phyloP scores from a whole-genome alignment of 2,329 filamentous ascomycete species.

The Aspergillus spinulosporus region DNA sequence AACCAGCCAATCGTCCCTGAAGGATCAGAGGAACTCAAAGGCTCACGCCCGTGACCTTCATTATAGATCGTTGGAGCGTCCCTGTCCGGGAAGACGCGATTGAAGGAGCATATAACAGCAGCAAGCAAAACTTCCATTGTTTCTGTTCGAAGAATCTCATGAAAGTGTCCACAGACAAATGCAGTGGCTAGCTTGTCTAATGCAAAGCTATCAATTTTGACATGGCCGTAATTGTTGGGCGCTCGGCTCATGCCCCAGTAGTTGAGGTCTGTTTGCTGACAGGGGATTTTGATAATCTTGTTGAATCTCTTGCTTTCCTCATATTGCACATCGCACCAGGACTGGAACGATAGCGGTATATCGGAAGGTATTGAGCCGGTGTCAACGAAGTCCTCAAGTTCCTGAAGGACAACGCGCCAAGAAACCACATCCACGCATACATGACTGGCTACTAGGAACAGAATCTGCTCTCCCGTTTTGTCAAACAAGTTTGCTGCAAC shows the following conservation, averaged over 20 bases:
- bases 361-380: slow-evolving; percentile 34
- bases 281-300: slow-evolving; percentile 25
- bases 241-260: slow-evolving; percentile 41
- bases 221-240: slow-evolving; percentile 38
- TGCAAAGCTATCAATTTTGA: slow-evolving; percentile 37
- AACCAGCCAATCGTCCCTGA: slow-evolving; percentile 54
- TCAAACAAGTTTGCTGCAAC: slow-evolving; percentile 26
- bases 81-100: slow-evolving; percentile 45
- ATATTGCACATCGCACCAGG: slow-evolving; percentile 38
- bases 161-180: slow-evolving; percentile 34
- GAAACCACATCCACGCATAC: slow-evolving; percentile 28
- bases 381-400: slow-evolving; percentile 38
- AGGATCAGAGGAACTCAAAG: slow-evolving; percentile 47
- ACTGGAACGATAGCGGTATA: slow-evolving; percentile 41
- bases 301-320: slow-evolving; percentile 28
- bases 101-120: slow-evolving; percentile 47
- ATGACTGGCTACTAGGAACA: slow-evolving; percentile 25
- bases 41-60: slow-evolving; percentile 52
- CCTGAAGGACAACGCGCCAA: slow-evolving; percentile 38
- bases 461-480: slow-evolving; percentile 12
- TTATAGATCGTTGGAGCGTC: slow-evolving; percentile 48
- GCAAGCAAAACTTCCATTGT: slow-evolving; percentile 41
- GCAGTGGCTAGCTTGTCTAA: slow-evolving; percentile 35
- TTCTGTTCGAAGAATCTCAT: slow-evolving; percentile 38
- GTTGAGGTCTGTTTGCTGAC: slow-evolving; percentile 31